Percentiles rank a stretch among this genome's conserved stretches.
phyloP scores from a whole-genome alignment of 2,329 filamentous ascomycete species.

The Hypoxylon sp. region DNA sequence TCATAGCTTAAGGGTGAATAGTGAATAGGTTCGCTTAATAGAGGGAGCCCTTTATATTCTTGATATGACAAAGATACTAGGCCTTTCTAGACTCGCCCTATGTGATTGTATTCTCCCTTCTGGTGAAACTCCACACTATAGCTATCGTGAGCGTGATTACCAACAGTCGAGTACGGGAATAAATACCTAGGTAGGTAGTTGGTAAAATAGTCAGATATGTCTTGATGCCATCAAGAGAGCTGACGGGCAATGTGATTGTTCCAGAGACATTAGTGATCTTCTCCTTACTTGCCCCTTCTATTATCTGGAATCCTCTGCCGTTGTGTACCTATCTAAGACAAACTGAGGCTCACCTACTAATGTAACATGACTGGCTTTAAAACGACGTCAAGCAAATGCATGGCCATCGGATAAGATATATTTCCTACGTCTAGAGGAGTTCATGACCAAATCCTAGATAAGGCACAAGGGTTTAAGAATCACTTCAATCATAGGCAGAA shows the following conservation, averaged over 20 bases:
- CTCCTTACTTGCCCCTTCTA: background rate
- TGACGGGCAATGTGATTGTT: background rate
- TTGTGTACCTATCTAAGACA: conserved; percentile 33
- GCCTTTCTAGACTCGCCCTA: background rate
- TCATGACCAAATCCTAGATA: background rate
- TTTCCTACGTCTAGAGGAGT: conserved; percentile 9
- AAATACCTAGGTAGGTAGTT: too few species aligned
- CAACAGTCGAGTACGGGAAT: background rate
- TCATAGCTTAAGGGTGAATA: conserved; percentile 6
- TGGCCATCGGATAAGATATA: conserved; percentile 28
- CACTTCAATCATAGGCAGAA: conserved; percentile 25
- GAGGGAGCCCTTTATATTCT: background rate
- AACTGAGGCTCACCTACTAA: conserved; percentile 31
- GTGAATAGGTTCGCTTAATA: conserved; percentile 1
- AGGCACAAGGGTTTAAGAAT: background rate
- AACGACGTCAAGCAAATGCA: conserved; percentile 31
- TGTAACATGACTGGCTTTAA: conserved; percentile 31
- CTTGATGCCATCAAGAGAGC: background rate
- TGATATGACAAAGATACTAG: background rate
- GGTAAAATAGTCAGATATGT: too few species aligned
- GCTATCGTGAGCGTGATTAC: background rate
- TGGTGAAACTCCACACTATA: background rate
- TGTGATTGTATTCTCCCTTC: background rate
- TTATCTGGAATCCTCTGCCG: background rate
- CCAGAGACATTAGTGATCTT: background rate